Conservation (phyloP, 345 rosid genomes). For the Populus tremula region DNA sequence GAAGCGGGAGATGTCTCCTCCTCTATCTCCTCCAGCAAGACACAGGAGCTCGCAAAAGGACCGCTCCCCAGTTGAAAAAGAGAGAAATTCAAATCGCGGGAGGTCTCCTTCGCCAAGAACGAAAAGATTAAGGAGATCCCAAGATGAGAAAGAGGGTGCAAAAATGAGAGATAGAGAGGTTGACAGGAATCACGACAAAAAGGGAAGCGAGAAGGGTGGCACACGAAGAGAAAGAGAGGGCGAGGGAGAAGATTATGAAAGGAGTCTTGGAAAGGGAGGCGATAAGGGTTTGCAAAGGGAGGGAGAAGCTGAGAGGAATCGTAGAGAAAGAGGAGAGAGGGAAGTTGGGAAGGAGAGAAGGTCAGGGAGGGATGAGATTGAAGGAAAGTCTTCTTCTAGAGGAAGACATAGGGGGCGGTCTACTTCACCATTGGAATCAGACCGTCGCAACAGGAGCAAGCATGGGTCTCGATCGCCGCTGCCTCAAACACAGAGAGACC, state of each 20-base stretch:
- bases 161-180: slow-evolving; percentile 46
- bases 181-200: slow-evolving; percentile 38
- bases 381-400: slow-evolving; percentile 46
- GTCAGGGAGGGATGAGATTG: slow-evolving; percentile 54
- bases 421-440: slow-evolving; percentile 42
- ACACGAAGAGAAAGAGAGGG: slow-evolving; percentile 15
- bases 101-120: slow-evolving; percentile 74
- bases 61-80: slow-evolving; percentile 5
- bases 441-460: slow-evolving; percentile 47
- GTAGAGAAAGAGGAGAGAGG: slow-evolving; percentile 42
- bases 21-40: slow-evolving; percentile 17
- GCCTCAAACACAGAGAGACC: slow-evolving; percentile 38
- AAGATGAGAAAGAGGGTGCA: slow-evolving; percentile 49
- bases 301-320: not conserved
- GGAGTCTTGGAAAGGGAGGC: slow-evolving; percentile 19
- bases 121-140: slow-evolving; percentile 55
- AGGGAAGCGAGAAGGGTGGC: slow-evolving; percentile 31
- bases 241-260: slow-evolving; percentile 11
- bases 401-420: slow-evolving; percentile 48
- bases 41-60: slow-evolving; percentile 12
- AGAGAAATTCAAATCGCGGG: slow-evolving; percentile 23
- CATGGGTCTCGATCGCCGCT: slow-evolving; percentile 59
- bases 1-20: slow-evolving; percentile 13
- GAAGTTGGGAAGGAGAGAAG: slow-evolving; percentile 46
- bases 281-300: slow-evolving; percentile 21